Base-by-base conservation (phyloP, 371 early-diverging fungal genomes). In the Actinomortierella ambigua region DNA sequence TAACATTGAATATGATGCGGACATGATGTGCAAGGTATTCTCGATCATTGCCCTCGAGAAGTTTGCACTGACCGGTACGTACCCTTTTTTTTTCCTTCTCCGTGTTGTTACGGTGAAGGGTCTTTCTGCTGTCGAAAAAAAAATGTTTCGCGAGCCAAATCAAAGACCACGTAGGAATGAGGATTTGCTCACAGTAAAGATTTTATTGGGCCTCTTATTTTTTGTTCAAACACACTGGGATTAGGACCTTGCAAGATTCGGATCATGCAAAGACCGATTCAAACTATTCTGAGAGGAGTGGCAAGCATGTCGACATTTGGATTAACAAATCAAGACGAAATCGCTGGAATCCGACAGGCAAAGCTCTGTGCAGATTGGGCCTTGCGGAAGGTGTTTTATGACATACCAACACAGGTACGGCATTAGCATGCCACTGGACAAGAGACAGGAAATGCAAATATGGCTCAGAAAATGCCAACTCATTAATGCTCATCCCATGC, bases 41-140 rank as follows among this genome's bases (percentile, higher is more conserved):
- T 75, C 78, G 2, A 63, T 77, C 50, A 77, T 77, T 23, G 78
- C 78, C 3, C 56, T 77, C 15, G 78, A 77, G 55, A 77, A 77
- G 59, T 77, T 77, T 50, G 68, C 66, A 24, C 57, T 77, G 27
- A 77, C 78, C 6, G 60, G 60, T 41, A 54, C 42, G n/a, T n/a
- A n/a, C n/a, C n/a, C n/a, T n/a, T 17, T 9, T 39, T 29, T 23
- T 28, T 52, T 34, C 34, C 4, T 34, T 34, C 11, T 11, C 11
- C 34, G n/a, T n/a, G n/a, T n/a, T n/a, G n/a, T n/a, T n/a, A n/a
- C n/a, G n/a, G n/a, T n/a, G n/a, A n/a, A n/a, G n/a, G n/a, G n/a
- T n/a, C n/a, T n/a, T n/a, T n/a, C n/a, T n/a, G n/a, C n/a, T n/a
- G n/a, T n/a, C n/a, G n/a, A n/a, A n/a, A n/a, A n/a, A n/a, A n/a